phyloP scores from a whole-genome alignment of 345 rosid species.

The Moricandia arvensis region DNA sequence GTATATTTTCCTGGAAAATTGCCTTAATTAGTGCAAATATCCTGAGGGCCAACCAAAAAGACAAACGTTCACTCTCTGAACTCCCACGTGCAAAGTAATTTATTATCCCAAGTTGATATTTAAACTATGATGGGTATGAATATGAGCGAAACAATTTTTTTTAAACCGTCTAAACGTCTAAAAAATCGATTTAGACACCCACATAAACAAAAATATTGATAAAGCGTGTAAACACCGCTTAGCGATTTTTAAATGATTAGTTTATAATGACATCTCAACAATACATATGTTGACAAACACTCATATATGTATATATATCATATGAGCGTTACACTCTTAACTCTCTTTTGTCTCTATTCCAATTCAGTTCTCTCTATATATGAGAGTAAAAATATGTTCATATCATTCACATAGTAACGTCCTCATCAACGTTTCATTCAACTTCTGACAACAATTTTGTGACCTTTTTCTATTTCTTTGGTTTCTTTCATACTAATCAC shows the following conservation, averaged over 20 bases:
- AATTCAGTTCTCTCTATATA: neutral
- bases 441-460: no score
- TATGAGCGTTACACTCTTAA: neutral
- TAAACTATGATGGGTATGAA: no score
- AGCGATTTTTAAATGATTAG: no score
- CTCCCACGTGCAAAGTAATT: neutral
- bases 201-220: no score
- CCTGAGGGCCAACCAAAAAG: neutral
- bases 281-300: neutral
- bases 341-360: neutral
- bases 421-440: slow-evolving; percentile 8
- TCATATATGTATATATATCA: no score
- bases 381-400: neutral
- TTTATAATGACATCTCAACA: neutral
- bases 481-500: neutral
- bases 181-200: no score
- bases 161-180: no score
- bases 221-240: no score
- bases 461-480: no score
- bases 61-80: neutral
- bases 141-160: no score
- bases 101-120: neutral
- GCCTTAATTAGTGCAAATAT: neutral
- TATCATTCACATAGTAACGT: neutral
- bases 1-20: neutral